These are phyloP conservation scores for Trichoderma sp. DNA, from an alignment of 2,329 filamentous ascomycete species.

Conservation along the genomic window DNA sequence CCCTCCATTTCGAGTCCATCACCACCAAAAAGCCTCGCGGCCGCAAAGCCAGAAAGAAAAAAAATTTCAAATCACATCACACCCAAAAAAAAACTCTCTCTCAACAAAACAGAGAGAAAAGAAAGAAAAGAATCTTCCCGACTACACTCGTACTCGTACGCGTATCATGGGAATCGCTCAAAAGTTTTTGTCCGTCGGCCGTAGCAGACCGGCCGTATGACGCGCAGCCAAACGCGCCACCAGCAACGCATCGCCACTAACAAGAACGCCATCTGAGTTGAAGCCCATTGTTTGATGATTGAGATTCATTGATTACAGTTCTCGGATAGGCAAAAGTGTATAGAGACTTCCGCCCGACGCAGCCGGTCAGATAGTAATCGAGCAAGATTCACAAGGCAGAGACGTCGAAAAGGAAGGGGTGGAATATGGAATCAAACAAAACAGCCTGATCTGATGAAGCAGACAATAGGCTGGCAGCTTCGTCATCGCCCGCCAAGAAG, in stretches of 20 bases:
- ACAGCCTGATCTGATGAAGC: constrained; percentile 1
- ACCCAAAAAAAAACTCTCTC: not conserved
- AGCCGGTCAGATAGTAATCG: not conserved
- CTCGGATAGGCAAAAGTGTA: not conserved
- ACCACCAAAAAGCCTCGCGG: not conserved
- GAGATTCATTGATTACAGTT: too few relatives aligned
- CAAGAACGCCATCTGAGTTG: not conserved
- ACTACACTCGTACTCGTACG: not conserved
- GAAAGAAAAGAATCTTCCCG: not conserved
- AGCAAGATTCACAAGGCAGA: not conserved
- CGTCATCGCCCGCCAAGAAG: not conserved
- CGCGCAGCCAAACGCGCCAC: not conserved
- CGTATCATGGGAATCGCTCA: not conserved
- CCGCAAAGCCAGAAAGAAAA: not conserved
- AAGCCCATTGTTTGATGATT: not conserved
- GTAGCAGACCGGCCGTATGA: not conserved
- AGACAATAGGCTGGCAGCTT: not conserved
- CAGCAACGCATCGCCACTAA: constrained; percentile 4
- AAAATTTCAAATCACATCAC: too few relatives aligned
- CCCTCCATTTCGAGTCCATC: not conserved
- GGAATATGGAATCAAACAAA: not conserved
- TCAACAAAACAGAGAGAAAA: too few relatives aligned
- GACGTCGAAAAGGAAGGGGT: not conserved
- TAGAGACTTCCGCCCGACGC: not conserved
- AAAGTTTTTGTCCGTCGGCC: constrained; percentile 10